Evolutionary conservation across 805 yeast genomes (phyloP), one percentile per base, ranked within the genome.

Genomic region (Candida sphagnicola): DNA sequence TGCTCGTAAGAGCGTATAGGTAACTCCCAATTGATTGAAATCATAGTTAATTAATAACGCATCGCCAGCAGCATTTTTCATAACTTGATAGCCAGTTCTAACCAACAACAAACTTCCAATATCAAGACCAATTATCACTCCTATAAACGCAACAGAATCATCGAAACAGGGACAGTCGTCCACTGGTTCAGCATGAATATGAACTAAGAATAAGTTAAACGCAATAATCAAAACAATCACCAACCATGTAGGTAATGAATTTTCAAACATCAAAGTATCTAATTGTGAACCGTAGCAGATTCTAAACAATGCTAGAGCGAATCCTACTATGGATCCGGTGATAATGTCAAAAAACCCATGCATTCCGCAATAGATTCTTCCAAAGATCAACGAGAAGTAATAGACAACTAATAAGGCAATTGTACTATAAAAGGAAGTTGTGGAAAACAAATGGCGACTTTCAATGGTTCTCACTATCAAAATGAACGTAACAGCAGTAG

Each of bases 121-220:
- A 44, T 85, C 93, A 5, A 84, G 50, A 0, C 99, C 99, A 31
- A 80, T 64, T 12, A 89, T 67, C 31, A 90, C 97, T 3, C 96
- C 96, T 37, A 90, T 66, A 51, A 91, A 91, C 4, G 98, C 95
- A 21, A 91, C 95, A 14, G 89, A 79, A 57, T 91, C 99, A 53
- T 90, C 96, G 54, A 83, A 91, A 58, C 99, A 93, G 1, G 99
- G 99, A 55, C 99, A 91, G 48, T 82, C 84, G 50, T 93, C 99
- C 15, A 85, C 80, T 1, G 98, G 98, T 41, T 75, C 78, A 0
- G 89, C 85, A 61, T 89, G 95, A 30, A 71, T 59, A 49, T 83
- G 80, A 16, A 90, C 73, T 24, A 84, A 51, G 1, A 62, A 44
- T 31, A 82, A 54, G 48, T 72, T 71, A 1, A 73, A 67, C 17